Evolutionary conservation across 1,284 basidiomycete genomes (phyloP).

Genomic region (Tetrapyrgos nigripes): DNA sequence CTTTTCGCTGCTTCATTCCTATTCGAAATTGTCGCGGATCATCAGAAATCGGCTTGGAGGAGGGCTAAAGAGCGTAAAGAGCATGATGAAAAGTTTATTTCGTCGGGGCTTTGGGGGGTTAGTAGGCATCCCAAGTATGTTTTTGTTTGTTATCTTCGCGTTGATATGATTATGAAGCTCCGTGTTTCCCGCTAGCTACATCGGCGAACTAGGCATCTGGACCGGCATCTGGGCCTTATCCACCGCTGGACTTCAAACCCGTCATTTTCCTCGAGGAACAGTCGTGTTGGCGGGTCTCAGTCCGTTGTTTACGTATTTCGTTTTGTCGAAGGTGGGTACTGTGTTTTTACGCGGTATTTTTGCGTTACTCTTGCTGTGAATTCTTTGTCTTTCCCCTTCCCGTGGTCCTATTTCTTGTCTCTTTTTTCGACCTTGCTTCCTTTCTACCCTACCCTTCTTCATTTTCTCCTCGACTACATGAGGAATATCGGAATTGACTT

Average conservation of each 20-base stretch:
- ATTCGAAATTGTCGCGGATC: conserved; percentile 71
- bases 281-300: conserved; percentile 61
- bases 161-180: neutral
- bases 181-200: conserved; percentile 56
- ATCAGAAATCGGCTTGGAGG: conserved; percentile 76
- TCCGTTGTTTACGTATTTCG: conserved; percentile 72
- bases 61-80: conserved; percentile 66
- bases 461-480: too few species aligned
- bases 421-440: too few species aligned
- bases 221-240: conserved; percentile 73
- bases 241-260: conserved; percentile 51
- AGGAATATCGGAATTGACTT: too few species aligned
- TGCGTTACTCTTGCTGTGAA: neutral
- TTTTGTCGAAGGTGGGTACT: conserved; percentile 10
- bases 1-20: conserved; percentile 67
- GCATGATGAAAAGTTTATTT: conserved; percentile 81
- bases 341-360: neutral
- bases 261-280: conserved; percentile 51
- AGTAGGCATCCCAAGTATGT: conserved; percentile 81
- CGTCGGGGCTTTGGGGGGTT: conserved; percentile 72
- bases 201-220: conserved; percentile 81
- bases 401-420: conserved; percentile 5
- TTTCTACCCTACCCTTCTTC: too few species aligned
- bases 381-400: conserved; percentile 50
- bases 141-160: too few species aligned